Conservation (phyloP, 768 basidiomycete species). For the Amyloporia xantha region DNA sequence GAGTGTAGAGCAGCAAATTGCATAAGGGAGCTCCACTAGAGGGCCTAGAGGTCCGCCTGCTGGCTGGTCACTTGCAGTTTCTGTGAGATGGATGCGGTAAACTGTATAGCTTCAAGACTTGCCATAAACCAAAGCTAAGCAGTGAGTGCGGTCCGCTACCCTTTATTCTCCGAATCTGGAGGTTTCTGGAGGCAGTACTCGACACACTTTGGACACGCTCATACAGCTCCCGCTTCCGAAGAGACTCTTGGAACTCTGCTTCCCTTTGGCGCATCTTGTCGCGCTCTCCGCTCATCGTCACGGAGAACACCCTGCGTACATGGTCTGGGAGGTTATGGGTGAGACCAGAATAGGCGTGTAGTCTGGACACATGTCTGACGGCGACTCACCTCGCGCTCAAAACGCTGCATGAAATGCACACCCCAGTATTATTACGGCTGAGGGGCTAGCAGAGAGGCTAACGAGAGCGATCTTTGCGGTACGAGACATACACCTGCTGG, state of each 20-base stretch:
- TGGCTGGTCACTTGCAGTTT: no score
- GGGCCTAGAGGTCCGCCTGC: no score
- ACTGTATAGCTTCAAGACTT: no score
- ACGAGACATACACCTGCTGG: constrained; percentile 42
- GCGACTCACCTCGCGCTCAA: constrained; percentile 68
- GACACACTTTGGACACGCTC: constrained; percentile 43
- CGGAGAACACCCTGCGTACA: constrained; percentile 88
- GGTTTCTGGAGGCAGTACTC: not conserved
- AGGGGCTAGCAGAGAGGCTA: constrained; percentile 53
- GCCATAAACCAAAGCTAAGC: no score
- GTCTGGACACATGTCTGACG: not conserved
- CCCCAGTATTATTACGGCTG: constrained; percentile 77
- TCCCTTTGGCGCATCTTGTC: constrained; percentile 67
- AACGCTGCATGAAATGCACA: constrained; percentile 80
- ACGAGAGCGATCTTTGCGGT: constrained; percentile 71
- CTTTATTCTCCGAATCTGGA: no score
- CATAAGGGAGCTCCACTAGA: no score
- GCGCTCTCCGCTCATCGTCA: constrained; percentile 75
- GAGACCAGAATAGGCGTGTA: constrained; percentile 1
- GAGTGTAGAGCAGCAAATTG: no score
- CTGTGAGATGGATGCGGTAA: no score
- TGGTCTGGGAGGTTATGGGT: constrained; percentile 44
- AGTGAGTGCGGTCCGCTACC: no score
- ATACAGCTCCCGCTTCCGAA: constrained; percentile 57
- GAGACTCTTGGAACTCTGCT: constrained; percentile 54